Percentiles rank a stretch among this genome's conserved stretches.
phyloP scores from a whole-genome alignment of 257 asterid species.

The Solanum bulbocastanum region DNA sequence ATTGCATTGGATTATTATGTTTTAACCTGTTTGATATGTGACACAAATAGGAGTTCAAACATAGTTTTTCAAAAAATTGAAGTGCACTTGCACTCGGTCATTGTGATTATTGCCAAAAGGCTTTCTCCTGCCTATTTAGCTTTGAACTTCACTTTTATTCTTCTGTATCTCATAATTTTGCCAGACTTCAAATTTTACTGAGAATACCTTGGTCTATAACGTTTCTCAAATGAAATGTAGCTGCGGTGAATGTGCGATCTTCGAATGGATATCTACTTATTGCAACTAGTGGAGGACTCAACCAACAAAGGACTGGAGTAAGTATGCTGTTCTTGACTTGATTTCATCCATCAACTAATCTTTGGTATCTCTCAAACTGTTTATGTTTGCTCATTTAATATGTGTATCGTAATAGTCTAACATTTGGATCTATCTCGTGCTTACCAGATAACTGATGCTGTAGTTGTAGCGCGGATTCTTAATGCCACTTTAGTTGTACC shows the following conservation, averaged over 20 bases:
- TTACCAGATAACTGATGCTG: constrained; percentile 96
- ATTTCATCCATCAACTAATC: not conserved
- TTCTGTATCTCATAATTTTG: not conserved
- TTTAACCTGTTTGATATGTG: not conserved
- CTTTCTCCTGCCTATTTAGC: not conserved
- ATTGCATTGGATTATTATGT: not conserved
- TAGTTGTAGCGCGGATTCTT: constrained; percentile 88
- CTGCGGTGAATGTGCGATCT: constrained; percentile 56
- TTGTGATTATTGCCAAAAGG: not conserved
- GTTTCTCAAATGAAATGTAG: constrained; percentile 28
- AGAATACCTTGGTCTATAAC: not conserved
- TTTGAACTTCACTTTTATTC: not conserved
- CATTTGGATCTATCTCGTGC: constrained; percentile 1
- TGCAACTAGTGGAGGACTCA: constrained; percentile 96
- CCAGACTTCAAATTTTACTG: not conserved
- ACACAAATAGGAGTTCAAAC: not conserved
- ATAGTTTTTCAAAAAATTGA: not conserved
- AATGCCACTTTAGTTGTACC: constrained; percentile 96
- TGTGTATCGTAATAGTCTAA: constrained; percentile 1
- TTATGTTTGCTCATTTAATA: not conserved
- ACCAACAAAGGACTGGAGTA: constrained; percentile 98
- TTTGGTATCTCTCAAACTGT: not conserved
- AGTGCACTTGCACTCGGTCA: not conserved
- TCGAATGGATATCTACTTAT: constrained; percentile 95
- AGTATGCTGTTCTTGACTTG: constrained; percentile 18